These are phyloP conservation scores for Aspergillus tubingensis DNA, from an alignment of 2,329 filamentous ascomycete species.

Conservation along the genomic window DNA sequence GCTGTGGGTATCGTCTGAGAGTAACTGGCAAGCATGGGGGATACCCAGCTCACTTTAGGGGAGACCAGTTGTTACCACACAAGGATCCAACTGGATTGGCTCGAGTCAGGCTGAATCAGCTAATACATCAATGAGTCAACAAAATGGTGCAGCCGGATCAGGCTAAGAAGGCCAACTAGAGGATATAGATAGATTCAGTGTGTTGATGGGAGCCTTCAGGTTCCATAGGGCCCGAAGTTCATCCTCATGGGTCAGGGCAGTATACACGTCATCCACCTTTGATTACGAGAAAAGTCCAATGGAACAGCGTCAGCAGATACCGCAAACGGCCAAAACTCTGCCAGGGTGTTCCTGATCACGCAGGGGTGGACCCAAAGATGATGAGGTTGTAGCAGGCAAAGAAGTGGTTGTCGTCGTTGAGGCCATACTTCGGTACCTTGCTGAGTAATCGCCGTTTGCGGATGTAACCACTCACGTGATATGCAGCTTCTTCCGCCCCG, in stretches of 20 bases:
- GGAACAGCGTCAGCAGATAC: not conserved
- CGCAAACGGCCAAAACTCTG: constrained; percentile 2
- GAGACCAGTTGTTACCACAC: not conserved
- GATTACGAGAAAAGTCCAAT: not conserved
- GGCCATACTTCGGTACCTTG: constrained; percentile 8
- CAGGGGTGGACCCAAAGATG: constrained; percentile 4
- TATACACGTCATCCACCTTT: constrained; percentile 9
- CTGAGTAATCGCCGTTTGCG: constrained; percentile 4
- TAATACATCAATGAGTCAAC: not conserved
- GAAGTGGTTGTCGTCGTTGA: not conserved
- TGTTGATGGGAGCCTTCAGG: not conserved
- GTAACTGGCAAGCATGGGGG: not conserved
- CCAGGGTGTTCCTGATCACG: not conserved
- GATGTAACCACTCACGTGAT: not conserved
- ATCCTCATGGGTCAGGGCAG: not conserved
- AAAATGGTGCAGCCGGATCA: not conserved
- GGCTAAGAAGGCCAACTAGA: not conserved
- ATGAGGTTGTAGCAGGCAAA: not conserved
- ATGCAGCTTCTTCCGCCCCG: too few species aligned
- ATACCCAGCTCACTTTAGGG: not conserved
- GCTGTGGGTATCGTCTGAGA: not conserved
- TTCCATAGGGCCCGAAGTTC: not conserved
- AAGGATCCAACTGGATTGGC: not conserved
- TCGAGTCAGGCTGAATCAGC: not conserved
- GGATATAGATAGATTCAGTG: not conserved